Base-by-base conservation (phyloP, 2,329 filamentous ascomycete species). In the Colletotrichum godetiae region DNA sequence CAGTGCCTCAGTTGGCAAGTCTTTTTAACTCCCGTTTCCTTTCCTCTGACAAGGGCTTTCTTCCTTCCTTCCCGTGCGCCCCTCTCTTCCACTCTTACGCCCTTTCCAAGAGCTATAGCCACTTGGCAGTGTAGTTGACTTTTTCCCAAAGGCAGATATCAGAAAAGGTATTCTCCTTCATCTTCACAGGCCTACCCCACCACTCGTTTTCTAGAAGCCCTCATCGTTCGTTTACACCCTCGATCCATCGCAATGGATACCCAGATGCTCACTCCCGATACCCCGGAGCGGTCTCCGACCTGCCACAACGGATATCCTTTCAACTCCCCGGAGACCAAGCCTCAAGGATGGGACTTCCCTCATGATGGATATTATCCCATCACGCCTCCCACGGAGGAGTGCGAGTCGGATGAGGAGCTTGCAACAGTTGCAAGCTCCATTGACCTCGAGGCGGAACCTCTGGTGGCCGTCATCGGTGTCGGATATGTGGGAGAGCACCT, bases 401-500 rank as follows among this genome's bases (percentile, higher is more conserved):
- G 73, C 55, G 74, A 75, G 31, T 75, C 74, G 6, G 74, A 76
- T 15, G 74, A 76, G 46, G 74, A 76, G 56, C 68, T 70, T 11
- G 74, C 68, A 22, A 67, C 73, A 8, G 24, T 69, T 57, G 53
- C 69, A 24, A 65, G 67, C 67, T 75, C 74, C 63, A 55, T 75
- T 22, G 63, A 75, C 22, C 67, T 75, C 31, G 74, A 75, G 53
- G 56, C 66, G 22, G 66, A 80, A 81, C 81, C 84, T 8, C 71
- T 84, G 5, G 83, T 88, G 3, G 86, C 86, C 64, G 82, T 89
- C 37, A 85, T 89, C 31, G 87, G 87, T 4, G 86, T 88, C 19
- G 88, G 87, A 53, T 89, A 88, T 76, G 87, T 89, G 5, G 87
- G 87, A 8, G 82, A 83, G 67, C 85, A 88, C 70, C 84, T 89